Evolutionary conservation across 225 moss, liverwort and hornwort species (phyloP), one percentile per base, ranked within the genome.

Genomic region (Marchantia polymorpha): DNA sequence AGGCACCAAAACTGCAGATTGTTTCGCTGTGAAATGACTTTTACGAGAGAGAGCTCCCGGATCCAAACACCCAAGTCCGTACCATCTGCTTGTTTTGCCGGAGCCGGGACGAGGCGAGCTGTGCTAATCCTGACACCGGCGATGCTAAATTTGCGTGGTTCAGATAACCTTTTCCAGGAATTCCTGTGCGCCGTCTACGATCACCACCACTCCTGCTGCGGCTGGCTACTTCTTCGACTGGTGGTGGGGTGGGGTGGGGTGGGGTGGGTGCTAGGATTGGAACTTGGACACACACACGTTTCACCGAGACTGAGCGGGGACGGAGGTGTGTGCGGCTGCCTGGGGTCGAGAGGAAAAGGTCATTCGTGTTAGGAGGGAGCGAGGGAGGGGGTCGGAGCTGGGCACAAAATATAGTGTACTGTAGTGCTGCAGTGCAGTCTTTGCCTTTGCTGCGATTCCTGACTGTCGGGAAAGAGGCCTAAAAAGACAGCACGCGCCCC

Each of bases 391-490:
- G 39, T 2, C 3, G 2, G 3, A 39, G 39, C 39, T 39, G 39
- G 39, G 56, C 65, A 65, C 65, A 65, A 71, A 71, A 19, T 71
- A 22, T 47, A 49, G 16, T 71, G 66, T 66, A 66, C 66, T 66
- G n/a, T 66, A 23, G 66, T 30, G 26, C 26, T 66, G 66, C 12
- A 66, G 66, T 15, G 66, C 66, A 66, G 46, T 47, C 25, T 25
- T 17, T 25, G 29, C 71, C 12, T 73, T 72, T 31, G 52, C 73
- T 73, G 73, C 52, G 73, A 73, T 73, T 73, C 73, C 73, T 73
- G 73, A 73, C 73, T 73, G 73, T 73, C 73, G 73, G 73, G 73
- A 76, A 47, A 76, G 59, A 61, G 48, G 46, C 75, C 58, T 14
- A 75, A 52, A 75, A 53, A 47, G 76, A 47, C 31, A 59, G 60